Evolutionary conservation across 352 stramenopile genomes (phyloP).

Genomic region (Phytopythium helicoides): DNA sequence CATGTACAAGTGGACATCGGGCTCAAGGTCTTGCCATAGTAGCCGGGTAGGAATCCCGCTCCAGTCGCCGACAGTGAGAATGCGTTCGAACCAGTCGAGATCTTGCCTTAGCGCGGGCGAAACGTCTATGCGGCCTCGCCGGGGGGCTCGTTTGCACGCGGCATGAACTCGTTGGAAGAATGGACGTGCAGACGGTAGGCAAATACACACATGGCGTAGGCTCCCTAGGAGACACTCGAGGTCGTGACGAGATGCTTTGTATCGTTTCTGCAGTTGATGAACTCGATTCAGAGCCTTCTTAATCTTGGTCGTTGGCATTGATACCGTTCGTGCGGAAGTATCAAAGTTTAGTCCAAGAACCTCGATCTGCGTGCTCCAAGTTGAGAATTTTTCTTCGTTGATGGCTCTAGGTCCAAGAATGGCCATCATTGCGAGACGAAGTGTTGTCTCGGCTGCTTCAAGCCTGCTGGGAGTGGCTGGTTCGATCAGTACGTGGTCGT

Average conservation of each 20-base stretch:
- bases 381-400: conserved; percentile 14
- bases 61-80: conserved; percentile 5
- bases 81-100: conserved; percentile 1
- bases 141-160: not conserved
- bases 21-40: conserved; percentile 1
- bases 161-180: not conserved
- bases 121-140: no score
- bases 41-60: conserved; percentile 6
- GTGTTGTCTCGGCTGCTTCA: conserved; percentile 1
- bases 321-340: conserved; percentile 1
- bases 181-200: not conserved
- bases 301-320: conserved; percentile 16
- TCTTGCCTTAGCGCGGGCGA: no score
- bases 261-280: not conserved
- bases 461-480: not conserved
- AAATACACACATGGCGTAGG: not conserved
- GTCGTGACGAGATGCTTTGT: no score
- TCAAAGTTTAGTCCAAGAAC: conserved; percentile 15
- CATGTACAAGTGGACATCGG: conserved; percentile 12
- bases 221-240: conserved; percentile 1
- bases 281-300: conserved; percentile 4
- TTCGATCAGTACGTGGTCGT: conserved; percentile 23
- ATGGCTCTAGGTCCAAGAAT: conserved; percentile 10
- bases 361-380: conserved; percentile 1
- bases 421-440: conserved; percentile 12